Evolutionary conservation across 208 protist species (phyloP), one percentile per base, ranked within the genome.

Genomic region (Vickermania ingenoplastis): DNA sequence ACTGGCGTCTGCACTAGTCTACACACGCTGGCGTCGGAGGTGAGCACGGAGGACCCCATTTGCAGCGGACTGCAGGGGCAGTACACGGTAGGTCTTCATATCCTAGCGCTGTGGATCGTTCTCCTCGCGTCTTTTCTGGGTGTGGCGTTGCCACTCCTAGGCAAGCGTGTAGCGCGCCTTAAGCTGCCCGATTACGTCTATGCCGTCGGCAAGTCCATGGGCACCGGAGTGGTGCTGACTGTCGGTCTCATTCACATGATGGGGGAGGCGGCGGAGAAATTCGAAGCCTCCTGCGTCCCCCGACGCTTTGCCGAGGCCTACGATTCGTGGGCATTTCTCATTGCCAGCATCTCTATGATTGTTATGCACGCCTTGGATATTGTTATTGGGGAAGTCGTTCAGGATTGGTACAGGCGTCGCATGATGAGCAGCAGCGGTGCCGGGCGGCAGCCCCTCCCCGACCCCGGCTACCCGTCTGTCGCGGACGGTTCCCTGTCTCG

Each of bases 361-460:
- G 23, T 83, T n/a, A 85, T 89, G 77, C 77, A 88, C 65, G 24
- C 65, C 17, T 17, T 84, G 17, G 77, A 88, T 56, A 29, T 67
- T 14, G 22, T 67, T 4, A 27, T 82, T 41, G 74, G 50, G 23
- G 55, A 57, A 31, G 21, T 83, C 4, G 3, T 31, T 22, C 36
- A 59, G 22, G 4, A 5, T 14, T 48, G 28, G 7, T n/a, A n/a
- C 11, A 17, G 17, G 36, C 36, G 36, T n/a, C 36, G 17, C 11
- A 7, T n/a, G n/a, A n/a, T n/a, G n/a, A n/a, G n/a, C n/a, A n/a
- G n/a, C n/a, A n/a, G n/a, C n/a, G n/a, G n/a, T n/a, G n/a, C n/a
- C n/a, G n/a, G n/a, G n/a, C n/a, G n/a, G n/a, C n/a, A n/a, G n/a
- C n/a, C n/a, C 7, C 36, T 7, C 36, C 36, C 11, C 36, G n/a